Percentiles rank a stretch among this genome's conserved stretches.
Evolutionary conservation across 75 land plant species (phyloP).

Genomic region (Ceratopteris richardii): DNA sequence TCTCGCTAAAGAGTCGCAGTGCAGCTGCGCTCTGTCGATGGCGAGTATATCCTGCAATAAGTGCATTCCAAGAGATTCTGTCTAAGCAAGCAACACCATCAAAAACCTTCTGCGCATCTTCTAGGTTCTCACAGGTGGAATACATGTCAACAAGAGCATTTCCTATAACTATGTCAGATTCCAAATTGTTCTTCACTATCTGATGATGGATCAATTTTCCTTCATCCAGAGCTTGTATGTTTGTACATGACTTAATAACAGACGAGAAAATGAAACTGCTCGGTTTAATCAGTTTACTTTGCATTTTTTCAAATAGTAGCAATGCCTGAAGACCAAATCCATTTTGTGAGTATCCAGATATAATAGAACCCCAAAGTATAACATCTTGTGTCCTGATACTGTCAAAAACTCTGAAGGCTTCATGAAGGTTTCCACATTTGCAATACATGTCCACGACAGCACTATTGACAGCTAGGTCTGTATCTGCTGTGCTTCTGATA

Average conservation of each 20-base stretch:
- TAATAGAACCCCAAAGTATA: slow-evolving; percentile 36
- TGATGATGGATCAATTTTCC: neutral
- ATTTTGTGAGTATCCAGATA: slow-evolving; percentile 29
- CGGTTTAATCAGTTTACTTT: slow-evolving; percentile 24
- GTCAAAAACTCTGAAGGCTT: slow-evolving; percentile 26
- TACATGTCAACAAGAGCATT: slow-evolving; percentile 4
- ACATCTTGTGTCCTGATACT: slow-evolving; percentile 12
- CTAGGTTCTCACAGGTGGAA: slow-evolving; percentile 1
- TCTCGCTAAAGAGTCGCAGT: slow-evolving; percentile 10
- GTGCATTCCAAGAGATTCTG: slow-evolving; percentile 36
- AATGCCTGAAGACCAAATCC: slow-evolving; percentile 27
- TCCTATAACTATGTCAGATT: neutral
- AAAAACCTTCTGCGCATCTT: slow-evolving; percentile 22
- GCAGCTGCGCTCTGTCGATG: slow-evolving; percentile 10
- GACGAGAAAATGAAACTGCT: slow-evolving; percentile 8
- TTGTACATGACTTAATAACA: slow-evolving; percentile 5
- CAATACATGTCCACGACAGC: slow-evolving; percentile 36
- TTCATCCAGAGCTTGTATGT: slow-evolving; percentile 1
- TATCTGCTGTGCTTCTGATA: slow-evolving; percentile 16
- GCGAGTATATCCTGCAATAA: slow-evolving; percentile 36
- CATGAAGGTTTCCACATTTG: slow-evolving; percentile 31
- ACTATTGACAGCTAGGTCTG: slow-evolving; percentile 19
- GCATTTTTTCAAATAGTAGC: slow-evolving; percentile 25
- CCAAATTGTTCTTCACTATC: neutral
- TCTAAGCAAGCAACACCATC: slow-evolving; percentile 24